Evolutionary conservation across 176 grass and related monocot genomes (phyloP).

Genomic region (Thinopyrum elongatum): DNA sequence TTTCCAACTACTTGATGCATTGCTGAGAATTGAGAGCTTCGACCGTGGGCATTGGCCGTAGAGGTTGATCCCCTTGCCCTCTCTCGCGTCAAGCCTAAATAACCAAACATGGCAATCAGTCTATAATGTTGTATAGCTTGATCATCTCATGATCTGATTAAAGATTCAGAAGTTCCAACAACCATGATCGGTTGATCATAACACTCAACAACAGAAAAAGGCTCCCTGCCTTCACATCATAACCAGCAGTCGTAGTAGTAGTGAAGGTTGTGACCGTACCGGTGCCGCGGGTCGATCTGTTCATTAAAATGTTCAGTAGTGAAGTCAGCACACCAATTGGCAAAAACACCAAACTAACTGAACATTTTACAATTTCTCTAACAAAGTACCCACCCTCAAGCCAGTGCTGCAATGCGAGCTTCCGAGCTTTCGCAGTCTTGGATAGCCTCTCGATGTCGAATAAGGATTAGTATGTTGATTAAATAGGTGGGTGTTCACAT

Average conservation of each 20-base stretch:
- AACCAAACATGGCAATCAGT: background rate
- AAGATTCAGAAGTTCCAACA: background rate
- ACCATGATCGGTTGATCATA: background rate
- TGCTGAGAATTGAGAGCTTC: too few relatives aligned
- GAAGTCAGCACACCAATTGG: background rate
- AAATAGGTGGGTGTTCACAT: too few relatives aligned
- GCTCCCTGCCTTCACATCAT: constrained; percentile 58
- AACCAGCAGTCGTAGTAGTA: constrained; percentile 92
- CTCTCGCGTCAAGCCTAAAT: constrained; percentile 77
- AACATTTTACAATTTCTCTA: background rate
- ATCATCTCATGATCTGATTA: background rate
- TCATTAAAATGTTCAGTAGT: background rate
- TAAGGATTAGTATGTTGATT: too few relatives aligned
- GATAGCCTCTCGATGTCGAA: too few relatives aligned
- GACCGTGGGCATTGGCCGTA: too few relatives aligned
- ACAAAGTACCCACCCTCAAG: constrained; percentile 70
- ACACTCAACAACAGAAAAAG: constrained; percentile 74
- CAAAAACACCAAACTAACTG: background rate
- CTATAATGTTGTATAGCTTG: background rate
- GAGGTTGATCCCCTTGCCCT: constrained; percentile 64
- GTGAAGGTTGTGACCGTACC: constrained; percentile 91
- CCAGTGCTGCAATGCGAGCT: constrained; percentile 91
- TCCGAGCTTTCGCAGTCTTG: constrained; percentile 27
- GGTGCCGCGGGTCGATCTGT: constrained; percentile 91
- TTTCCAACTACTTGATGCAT: too few relatives aligned